phyloP scores from a whole-genome alignment of 768 basidiomycete species.

The Gymnopilus junonius region DNA sequence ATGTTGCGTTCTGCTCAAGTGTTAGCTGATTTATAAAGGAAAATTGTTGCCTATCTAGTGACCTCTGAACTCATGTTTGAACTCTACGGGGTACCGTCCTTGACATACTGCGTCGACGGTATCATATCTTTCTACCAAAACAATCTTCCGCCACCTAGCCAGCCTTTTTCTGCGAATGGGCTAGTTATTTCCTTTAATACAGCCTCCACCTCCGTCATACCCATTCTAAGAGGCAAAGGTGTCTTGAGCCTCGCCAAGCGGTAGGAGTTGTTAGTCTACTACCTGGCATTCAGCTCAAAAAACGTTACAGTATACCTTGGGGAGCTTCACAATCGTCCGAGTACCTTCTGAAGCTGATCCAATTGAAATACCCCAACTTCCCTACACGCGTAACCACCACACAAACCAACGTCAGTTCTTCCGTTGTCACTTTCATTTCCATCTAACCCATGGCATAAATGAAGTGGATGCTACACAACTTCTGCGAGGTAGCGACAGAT shows the following conservation, averaged over 20 bases:
- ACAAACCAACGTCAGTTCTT: constrained; percentile 71
- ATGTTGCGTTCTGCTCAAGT: constrained; percentile 33
- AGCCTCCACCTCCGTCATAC: constrained; percentile 89
- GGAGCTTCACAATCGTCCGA: constrained; percentile 90
- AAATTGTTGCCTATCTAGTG: constrained; percentile 47
- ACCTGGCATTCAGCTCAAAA: background rate
- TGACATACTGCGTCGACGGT: constrained; percentile 88
- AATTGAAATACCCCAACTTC: constrained; percentile 94
- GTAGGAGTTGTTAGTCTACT: constrained; percentile 40
- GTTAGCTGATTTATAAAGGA: constrained; percentile 3
- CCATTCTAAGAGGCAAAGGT: constrained; percentile 81
- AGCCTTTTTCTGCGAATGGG: constrained; percentile 66
- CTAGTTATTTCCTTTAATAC: constrained; percentile 92
- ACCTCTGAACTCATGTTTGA: constrained; percentile 98
- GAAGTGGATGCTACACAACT: constrained; percentile 91
- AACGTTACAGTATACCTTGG: constrained; percentile 80
- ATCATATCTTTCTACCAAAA: constrained; percentile 94
- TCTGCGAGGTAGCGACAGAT: constrained; percentile 82
- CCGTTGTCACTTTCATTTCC: background rate
- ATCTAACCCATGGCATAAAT: background rate
- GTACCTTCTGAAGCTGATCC: constrained; percentile 89
- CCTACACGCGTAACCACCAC: constrained; percentile 78
- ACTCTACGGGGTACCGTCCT: constrained; percentile 82
- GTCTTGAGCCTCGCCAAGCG: constrained; percentile 87
- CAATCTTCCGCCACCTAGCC: constrained; percentile 41